Evolutionary conservation across 495 filamentous ascomycete genomes (phyloP), one percentile per base, ranked within the genome.

Genomic region (Aspergillus homomorphus): DNA sequence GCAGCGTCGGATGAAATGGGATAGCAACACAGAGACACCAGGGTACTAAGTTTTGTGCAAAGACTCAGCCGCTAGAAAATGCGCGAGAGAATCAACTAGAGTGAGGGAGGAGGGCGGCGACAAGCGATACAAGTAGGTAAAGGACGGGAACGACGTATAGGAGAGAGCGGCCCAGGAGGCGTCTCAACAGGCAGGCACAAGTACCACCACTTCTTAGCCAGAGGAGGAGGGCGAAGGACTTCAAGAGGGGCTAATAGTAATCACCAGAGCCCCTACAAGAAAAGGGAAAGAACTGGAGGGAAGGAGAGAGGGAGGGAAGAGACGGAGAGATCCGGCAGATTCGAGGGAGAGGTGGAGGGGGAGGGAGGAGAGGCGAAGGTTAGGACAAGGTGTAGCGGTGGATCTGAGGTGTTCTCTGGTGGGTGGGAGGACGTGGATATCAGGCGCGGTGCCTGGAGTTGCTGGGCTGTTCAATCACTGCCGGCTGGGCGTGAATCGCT

Each of bases 401-500:
- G 60, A 65, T 63, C 65, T 68, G 58, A 59, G 46, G 54, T 64
- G 62, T 60, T 61, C 58, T 58, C 23, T 54, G 44, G 51, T 59
- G 57, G 42, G 56, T 60, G 57, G 51, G 57, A 54, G 57, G 64
- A 59, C 58, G 60, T 63, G 60, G 64, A 63, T 63, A 63, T 66
- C 60, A 66, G 60, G 60, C 64, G 60, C 64, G 58, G 64, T 66
- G 64, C 64, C 60, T 66, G 64, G 59, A 64, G 62, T 45, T 57
- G 49, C 56, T 62, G 64, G 57, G 66, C 64, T 60, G 57, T 53
- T 65, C 63, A 62, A 57, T 61, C 61, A 54, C 60, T 69, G 56
- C 63, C 59, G 56, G 62, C 67, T 69, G 69, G 66, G 65, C 67
- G 67, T 64, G 67, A 71, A 67, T 77, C 74, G 74, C 74, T 77